Evolutionary conservation across 768 basidiomycete genomes (phyloP).

Genomic region (Pulveroboletus ravenelii): DNA sequence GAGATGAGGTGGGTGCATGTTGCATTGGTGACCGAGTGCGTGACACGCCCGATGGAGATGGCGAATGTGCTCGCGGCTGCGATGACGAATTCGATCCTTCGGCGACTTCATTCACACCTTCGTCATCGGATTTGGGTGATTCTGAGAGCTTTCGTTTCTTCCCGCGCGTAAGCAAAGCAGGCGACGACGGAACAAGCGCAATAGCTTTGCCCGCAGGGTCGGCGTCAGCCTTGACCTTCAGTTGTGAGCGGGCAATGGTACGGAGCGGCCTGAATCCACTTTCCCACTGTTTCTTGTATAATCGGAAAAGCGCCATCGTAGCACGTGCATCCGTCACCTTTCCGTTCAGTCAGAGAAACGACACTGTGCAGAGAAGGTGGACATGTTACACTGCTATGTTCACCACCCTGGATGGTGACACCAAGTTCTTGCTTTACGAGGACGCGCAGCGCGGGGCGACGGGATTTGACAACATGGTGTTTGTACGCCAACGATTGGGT

Average conservation of each 20-base stretch:
- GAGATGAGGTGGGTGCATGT: neutral
- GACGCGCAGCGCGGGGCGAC: slow-evolving; percentile 70
- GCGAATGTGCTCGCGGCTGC: neutral
- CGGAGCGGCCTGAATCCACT: slow-evolving; percentile 29
- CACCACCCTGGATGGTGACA: slow-evolving; percentile 77
- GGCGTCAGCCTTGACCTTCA: neutral
- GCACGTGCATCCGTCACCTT: slow-evolving; percentile 92
- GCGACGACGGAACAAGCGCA: neutral
- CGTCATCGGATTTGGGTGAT: neutral
- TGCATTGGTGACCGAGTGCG: neutral
- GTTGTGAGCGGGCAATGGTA: neutral
- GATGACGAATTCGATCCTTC: neutral
- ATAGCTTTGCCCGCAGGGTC: neutral
- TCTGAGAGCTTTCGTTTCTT: slow-evolving; percentile 17
- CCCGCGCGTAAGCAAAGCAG: neutral
- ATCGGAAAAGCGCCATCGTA: slow-evolving; percentile 88
- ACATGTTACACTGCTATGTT: slow-evolving; percentile 79
- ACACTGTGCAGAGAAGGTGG: neutral
- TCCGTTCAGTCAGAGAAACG: neutral
- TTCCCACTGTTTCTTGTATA: slow-evolving; percentile 85
- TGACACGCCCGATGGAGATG: neutral
- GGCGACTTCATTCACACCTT: too few relatives aligned
- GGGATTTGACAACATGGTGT: slow-evolving; percentile 51
- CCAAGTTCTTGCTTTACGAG: slow-evolving; percentile 78
- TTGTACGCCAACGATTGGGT: slow-evolving; percentile 62